Evolutionary conservation across 2,329 filamentous ascomycete species (phyloP).

Genomic region (Zymoseptoria pseudotritici): DNA sequence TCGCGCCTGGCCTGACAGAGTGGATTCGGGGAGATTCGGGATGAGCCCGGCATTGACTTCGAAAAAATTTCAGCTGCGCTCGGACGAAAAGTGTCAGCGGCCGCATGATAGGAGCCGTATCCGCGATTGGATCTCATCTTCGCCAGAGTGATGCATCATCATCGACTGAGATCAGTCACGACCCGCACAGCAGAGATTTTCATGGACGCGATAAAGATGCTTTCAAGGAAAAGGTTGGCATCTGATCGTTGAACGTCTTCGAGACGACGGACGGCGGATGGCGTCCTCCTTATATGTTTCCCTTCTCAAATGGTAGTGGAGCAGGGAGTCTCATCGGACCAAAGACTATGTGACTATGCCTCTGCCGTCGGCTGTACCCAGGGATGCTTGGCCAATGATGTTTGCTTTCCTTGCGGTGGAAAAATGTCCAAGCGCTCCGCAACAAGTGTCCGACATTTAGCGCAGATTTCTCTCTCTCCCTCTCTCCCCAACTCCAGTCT

Average conservation of each 20-base stretch:
- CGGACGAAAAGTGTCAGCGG: not conserved
- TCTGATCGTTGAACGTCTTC: slow-evolving; percentile 1
- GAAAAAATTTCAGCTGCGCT: not conserved
- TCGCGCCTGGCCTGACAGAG: not conserved
- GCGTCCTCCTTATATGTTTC: slow-evolving; percentile 14
- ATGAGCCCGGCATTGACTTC: not conserved
- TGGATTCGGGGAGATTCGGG: not conserved
- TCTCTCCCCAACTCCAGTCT: slow-evolving; percentile 19
- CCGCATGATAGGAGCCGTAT: not conserved
- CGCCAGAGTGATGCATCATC: not conserved
- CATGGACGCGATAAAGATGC: not conserved
- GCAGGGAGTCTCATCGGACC: not conserved
- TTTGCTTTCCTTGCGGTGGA: slow-evolving; percentile 10
- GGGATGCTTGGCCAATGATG: slow-evolving; percentile 17
- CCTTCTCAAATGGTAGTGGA: not conserved
- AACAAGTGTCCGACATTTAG: slow-evolving; percentile 19
- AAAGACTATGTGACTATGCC: slow-evolving; percentile 8
- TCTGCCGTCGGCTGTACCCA: slow-evolving; percentile 8
- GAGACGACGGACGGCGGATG: not conserved
- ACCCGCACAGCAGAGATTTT: not conserved
- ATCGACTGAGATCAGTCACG: not conserved
- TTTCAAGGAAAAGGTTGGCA: not conserved
- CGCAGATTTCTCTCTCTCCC: slow-evolving; percentile 19
- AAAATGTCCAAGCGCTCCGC: slow-evolving; percentile 13
- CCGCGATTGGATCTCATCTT: not conserved